Base-by-base conservation (phyloP, 2,329 filamentous ascomycete species). In the Ceratocystis variospora region DNA sequence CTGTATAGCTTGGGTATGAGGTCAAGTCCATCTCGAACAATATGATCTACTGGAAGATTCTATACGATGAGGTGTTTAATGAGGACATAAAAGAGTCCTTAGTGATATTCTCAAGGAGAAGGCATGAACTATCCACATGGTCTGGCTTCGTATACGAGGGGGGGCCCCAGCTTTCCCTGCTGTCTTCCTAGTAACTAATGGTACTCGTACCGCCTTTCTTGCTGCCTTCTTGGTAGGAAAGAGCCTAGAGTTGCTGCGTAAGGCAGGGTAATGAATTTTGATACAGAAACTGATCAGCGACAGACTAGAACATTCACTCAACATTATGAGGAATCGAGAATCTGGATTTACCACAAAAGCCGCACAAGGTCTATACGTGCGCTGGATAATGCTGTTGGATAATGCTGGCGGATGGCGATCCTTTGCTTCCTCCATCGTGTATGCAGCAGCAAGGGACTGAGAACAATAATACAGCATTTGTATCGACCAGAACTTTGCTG, bases 381-480 rank as follows among this genome's bases (percentile, higher is more conserved):
- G 17, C 2, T 25, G 46, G 19, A 19, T 48, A 48, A 15, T 59
- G 28, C 10, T 37, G 55, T 25, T 25, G 46, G 19, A 19, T 48
- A 48, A 15, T 59, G 28, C 10, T 37, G 55, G 28, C 28, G 28
- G 8, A 59, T 59, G 17, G 55, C 25, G 31, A 59, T 37, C 55
- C 55, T 59, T 28, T 57, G 53, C 28, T 25, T 15, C 53, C 53
- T 59, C 5, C 55, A 59, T 19, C 55, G 55, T 59, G 55, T 59
- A 59, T 59, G 55, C 55, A 59, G 28, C 28, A 59, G 28, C 28
- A 19, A 33, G 25, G 50, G 19, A 37, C 55, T 33, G 6, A 10
- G 55, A 19, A 19, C 25, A 19, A n/a, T 7, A 59, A 59, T 59
- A 37, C 55, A 59, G 3, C 55, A 19, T 31, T 59, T 17, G 25